These are phyloP conservation scores for Insectozyma bohioensis DNA, from an alignment of 1,139 yeast genomes.

Conservation along the genomic window DNA sequence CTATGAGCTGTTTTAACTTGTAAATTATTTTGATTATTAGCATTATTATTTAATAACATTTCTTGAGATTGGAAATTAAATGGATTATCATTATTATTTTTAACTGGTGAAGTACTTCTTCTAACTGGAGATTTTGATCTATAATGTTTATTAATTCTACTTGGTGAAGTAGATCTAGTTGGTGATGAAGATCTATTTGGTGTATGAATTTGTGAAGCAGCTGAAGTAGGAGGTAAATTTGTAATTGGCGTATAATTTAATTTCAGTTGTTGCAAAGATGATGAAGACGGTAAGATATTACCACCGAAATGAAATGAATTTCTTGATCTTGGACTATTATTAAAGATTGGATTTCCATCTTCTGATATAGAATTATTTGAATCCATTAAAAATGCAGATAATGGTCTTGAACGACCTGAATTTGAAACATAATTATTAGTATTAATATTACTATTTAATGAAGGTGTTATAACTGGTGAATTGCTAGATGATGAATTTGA, in stretches of 20 bases:
- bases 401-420: slow-evolving; percentile 33
- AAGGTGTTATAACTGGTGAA: slow-evolving; percentile 25
- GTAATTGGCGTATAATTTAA: slow-evolving; percentile 9
- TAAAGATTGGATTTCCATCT: slow-evolving; percentile 25
- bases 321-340: slow-evolving; percentile 24
- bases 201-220: no score
- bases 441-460: slow-evolving; percentile 8
- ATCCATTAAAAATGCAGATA: slow-evolving; percentile 38
- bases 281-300: slow-evolving; percentile 19
- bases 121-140: slow-evolving; percentile 35
- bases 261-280: no score
- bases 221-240: slow-evolving; percentile 11
- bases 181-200: slow-evolving; percentile 26
- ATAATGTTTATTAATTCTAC: slow-evolving; percentile 26
- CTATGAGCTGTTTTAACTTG: slow-evolving; percentile 66
- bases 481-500: slow-evolving; percentile 24
- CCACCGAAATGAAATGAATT: slow-evolving; percentile 15
- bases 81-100: slow-evolving; percentile 34
- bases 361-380: slow-evolving; percentile 30
- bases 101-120: slow-evolving; percentile 29
- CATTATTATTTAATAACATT: slow-evolving; percentile 26
- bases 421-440: slow-evolving; percentile 15
- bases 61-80: slow-evolving; percentile 49
- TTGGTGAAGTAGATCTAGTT: slow-evolving; percentile 33
- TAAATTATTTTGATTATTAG: slow-evolving; percentile 25